phyloP scores from a whole-genome alignment of 805 yeast species.

The Metschnikowia shivogae region DNA sequence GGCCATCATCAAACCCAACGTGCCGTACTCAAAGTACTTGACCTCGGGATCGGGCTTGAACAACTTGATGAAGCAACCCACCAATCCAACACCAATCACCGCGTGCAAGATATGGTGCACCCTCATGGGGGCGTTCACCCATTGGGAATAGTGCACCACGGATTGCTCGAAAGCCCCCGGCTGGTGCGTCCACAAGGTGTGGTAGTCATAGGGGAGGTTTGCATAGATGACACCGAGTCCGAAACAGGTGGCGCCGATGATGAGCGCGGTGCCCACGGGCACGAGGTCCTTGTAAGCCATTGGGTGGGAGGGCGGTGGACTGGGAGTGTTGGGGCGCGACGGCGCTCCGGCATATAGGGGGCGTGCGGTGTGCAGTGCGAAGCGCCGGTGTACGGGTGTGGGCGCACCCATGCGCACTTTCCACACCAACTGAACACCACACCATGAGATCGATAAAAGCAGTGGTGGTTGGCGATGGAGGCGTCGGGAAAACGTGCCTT shows the following conservation, averaged over 20 bases:
- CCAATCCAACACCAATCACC: constrained; percentile 59
- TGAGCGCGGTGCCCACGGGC: constrained; percentile 42
- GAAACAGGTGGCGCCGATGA: constrained; percentile 62
- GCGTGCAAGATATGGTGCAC: constrained; percentile 61
- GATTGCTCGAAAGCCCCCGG: constrained; percentile 57
- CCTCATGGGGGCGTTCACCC: constrained; percentile 62
- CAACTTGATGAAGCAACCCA: constrained; percentile 72
- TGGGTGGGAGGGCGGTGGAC: not conserved
- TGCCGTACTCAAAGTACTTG: constrained; percentile 85
- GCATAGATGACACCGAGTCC: constrained; percentile 74
- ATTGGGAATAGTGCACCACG: constrained; percentile 64
- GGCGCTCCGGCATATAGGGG: no score
- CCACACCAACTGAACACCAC: not conserved
- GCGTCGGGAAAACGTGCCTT: constrained; percentile 90
- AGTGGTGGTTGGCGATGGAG: constrained; percentile 94
- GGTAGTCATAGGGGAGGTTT: constrained; percentile 78
- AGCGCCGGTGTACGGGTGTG: no score
- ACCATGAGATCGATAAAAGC: constrained; percentile 82
- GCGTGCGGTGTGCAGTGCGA: no score
- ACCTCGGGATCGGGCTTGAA: constrained; percentile 85
- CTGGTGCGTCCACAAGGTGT: constrained; percentile 61
- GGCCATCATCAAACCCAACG: constrained; percentile 67
- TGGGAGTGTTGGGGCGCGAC: no score
- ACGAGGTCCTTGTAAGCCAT: constrained; percentile 41
- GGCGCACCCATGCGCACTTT: no score